These are phyloP conservation scores for Xylariaceae sp. DNA, from an alignment of 2,329 filamentous ascomycete species.

Conservation along the genomic window DNA sequence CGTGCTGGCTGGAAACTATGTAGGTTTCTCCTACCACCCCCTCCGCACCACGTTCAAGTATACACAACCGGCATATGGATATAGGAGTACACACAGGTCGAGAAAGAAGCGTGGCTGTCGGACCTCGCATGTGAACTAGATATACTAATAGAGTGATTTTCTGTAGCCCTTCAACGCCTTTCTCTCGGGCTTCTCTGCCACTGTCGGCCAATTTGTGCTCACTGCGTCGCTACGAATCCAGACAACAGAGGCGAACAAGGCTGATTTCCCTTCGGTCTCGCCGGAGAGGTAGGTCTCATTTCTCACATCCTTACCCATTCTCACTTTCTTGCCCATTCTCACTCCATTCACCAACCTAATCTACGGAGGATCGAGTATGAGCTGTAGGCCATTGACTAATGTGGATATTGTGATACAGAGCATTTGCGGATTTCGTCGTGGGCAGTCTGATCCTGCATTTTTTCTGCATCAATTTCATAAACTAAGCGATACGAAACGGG, in stretches of 20 bases:
- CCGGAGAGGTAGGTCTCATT: conserved; percentile 63
- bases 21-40: conserved; percentile 44
- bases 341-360: too few species aligned
- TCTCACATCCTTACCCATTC: background rate
- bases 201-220: conserved; percentile 95
- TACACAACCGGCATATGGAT: too few species aligned
- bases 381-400: too few species aligned
- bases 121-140: background rate
- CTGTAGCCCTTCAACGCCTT: conserved; percentile 95
- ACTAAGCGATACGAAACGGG: conserved; percentile 50
- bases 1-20: conserved; percentile 87
- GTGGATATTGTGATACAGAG: conserved; percentile 45
- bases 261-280: conserved; percentile 70
- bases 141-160: background rate
- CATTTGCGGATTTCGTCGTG: conserved; percentile 94
- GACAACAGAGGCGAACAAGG: conserved; percentile 77
- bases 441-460: conserved; percentile 95
- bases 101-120: too few species aligned
- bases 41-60: too few species aligned
- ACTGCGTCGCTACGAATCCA: conserved; percentile 79
- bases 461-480: conserved; percentile 99
- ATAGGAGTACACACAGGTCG: background rate
- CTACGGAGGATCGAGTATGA: too few species aligned
- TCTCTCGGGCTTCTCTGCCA: conserved; percentile 88
- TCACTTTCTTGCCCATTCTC: too few species aligned